These are phyloP conservation scores for Pisolithus sp. DNA, from an alignment of 768 basidiomycete species.

Conservation along the genomic window DNA sequence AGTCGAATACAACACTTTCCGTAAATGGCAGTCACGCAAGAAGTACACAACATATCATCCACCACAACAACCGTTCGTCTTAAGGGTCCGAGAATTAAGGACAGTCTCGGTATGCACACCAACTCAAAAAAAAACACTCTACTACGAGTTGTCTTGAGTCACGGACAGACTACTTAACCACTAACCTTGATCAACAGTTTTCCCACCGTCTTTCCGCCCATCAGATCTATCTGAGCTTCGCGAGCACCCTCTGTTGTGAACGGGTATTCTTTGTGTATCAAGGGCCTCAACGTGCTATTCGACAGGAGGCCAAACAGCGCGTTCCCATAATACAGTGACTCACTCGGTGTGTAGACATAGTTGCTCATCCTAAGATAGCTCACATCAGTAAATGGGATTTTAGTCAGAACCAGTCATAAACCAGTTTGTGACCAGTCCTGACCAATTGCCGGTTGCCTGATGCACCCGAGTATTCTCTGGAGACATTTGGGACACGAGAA, in stretches of 20 bases:
- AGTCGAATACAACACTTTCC: conserved; percentile 21
- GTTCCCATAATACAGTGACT: conserved; percentile 57
- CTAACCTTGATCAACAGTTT: conserved; percentile 78
- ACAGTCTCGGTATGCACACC: too few relatives aligned
- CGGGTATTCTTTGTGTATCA: conserved; percentile 70
- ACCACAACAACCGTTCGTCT: neutral
- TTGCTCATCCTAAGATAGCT: conserved; percentile 50
- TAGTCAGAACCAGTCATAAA: too few relatives aligned
- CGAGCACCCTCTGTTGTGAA: conserved; percentile 77
- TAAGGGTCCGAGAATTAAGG: too few relatives aligned
- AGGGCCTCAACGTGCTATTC: conserved; percentile 55
- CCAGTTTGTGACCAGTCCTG: too few relatives aligned
- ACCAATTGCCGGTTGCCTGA: too few relatives aligned
- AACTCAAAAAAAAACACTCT: too few relatives aligned
- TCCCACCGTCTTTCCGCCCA: conserved; percentile 71
- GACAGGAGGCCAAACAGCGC: conserved; percentile 59
- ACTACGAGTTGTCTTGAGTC: too few relatives aligned
- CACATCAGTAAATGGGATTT: too few relatives aligned
- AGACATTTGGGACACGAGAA: neutral
- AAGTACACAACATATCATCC: neutral
- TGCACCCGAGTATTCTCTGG: neutral
- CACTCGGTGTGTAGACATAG: conserved; percentile 70
- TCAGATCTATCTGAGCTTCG: conserved; percentile 74
- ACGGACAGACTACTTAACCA: conserved; percentile 1
- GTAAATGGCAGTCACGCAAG: neutral